Evolutionary conservation across 2,329 filamentous ascomycete species (phyloP), one percentile per base, ranked within the genome.

Genomic region (Fusarium longipes): DNA sequence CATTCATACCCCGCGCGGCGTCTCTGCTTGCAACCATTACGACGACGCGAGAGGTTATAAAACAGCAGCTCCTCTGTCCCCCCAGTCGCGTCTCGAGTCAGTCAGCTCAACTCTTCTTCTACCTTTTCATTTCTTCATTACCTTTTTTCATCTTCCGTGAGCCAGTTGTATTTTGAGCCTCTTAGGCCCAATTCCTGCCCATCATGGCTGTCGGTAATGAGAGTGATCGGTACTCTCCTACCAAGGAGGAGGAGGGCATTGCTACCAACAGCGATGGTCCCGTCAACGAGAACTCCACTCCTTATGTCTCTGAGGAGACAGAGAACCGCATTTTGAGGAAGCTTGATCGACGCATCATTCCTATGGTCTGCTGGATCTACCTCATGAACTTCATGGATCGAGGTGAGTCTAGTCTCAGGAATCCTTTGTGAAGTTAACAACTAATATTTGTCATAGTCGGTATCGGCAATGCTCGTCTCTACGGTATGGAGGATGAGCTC

Each of bases 401-500:
- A 76, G 75, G 76, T 75, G 18, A 36, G 58, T 29, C 6, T 25
- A 7, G 14, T 14, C 17, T 2, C 1, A 1, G 45, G 17, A 12
- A 5, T 18, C 3, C 2, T 1, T n/a, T 2, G 8, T 1, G 1
- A 2, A 2, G 1, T 4, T 3, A 1, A 11, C 1, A 9, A 6
- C 8, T 55, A 20, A 44, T 27, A 40, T 12, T 11, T 20, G 5
- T 10, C 6, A 83, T 61, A 89, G 87, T 90, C 33, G 91, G 91
- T 72, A 91, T 91, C 42, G 87, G 88, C 36, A 90, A 90, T 77
- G 88, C 88, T 18, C 80, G 84, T 10, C 79, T 91, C 2, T 73
- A 71, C 11, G 51, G 51, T 7, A 43, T 72, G 32, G 86, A 90
- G 73, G 77, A 83, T 22, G 88, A 90, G 55, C 79, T 91, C 4